Evolutionary conservation across 2,329 filamentous ascomycete genomes (phyloP).

Genomic region (Coniochaeta prunicola): DNA sequence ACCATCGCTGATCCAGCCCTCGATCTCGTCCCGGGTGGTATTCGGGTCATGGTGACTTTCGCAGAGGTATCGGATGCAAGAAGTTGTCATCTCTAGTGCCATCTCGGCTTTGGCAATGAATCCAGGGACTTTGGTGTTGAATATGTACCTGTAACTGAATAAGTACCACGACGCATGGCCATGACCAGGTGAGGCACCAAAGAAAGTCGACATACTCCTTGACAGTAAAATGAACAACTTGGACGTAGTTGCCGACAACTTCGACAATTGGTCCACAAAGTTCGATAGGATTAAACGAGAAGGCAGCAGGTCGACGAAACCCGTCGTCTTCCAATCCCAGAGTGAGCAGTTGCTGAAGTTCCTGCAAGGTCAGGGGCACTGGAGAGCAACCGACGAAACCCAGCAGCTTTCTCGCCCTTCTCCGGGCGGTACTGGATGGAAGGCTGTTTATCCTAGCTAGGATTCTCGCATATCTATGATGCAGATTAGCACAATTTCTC

Average conservation of each 20-base stretch:
- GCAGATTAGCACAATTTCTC: not conserved
- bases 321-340: not conserved
- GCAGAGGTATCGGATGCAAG: too few species aligned
- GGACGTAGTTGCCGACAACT: constrained; percentile 16
- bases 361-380: constrained; percentile 10
- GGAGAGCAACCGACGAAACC: constrained; percentile 16
- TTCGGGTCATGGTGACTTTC: too few species aligned
- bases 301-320: not conserved
- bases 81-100: too few species aligned
- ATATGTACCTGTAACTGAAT: not conserved
- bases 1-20: too few species aligned
- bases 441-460: constrained; percentile 8
- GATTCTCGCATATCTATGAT: constrained; percentile 8
- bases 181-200: too few species aligned
- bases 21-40: too few species aligned
- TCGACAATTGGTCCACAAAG: constrained; percentile 24
- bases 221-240: constrained; percentile 25
- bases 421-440: not conserved
- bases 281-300: constrained; percentile 8
- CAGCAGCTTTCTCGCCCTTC: constrained; percentile 10
- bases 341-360: constrained; percentile 11
- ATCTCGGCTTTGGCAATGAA: too few species aligned
- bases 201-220: constrained; percentile 14
- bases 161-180: too few species aligned
- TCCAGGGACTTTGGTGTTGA: not conserved